Evolutionary conservation across 345 rosid genomes (phyloP).

Genomic region (Eucalyptus tenuipes): DNA sequence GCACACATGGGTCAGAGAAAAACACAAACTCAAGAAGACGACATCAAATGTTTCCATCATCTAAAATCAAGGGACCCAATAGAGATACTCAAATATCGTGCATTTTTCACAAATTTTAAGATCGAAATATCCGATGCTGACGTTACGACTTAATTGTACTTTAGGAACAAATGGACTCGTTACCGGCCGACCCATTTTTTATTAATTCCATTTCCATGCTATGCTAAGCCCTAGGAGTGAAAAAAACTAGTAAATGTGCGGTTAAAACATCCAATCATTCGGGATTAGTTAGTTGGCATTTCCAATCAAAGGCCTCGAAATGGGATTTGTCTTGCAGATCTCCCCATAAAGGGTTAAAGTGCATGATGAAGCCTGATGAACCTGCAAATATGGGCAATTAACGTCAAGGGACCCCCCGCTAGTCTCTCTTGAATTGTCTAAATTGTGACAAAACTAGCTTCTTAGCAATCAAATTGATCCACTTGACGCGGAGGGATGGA

Average conservation of each 20-base stretch:
- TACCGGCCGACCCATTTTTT: neutral
- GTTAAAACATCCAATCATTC: neutral
- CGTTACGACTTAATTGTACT: neutral
- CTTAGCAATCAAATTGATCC: neutral
- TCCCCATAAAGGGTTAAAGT: neutral
- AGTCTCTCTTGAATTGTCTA: neutral
- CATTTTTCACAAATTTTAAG: neutral
- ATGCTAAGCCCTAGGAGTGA: neutral
- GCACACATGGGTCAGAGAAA: neutral
- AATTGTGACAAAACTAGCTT: neutral
- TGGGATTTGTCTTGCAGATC: neutral
- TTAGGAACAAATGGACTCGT: accelerated
- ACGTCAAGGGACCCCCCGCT: slow-evolving; percentile 2
- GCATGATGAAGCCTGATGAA: neutral
- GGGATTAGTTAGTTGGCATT: neutral
- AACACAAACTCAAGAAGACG: neutral
- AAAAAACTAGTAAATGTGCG: neutral
- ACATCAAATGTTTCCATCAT: neutral
- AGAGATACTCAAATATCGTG: neutral
- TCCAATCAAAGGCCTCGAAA: slow-evolving; percentile 2
- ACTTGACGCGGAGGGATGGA: neutral
- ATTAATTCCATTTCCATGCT: neutral
- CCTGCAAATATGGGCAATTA: neutral
- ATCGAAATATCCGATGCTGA: neutral
- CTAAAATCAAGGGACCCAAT: neutral